These are phyloP conservation scores for Durio zibethinus DNA, from an alignment of 345 rosid species.

Conservation along the genomic window DNA sequence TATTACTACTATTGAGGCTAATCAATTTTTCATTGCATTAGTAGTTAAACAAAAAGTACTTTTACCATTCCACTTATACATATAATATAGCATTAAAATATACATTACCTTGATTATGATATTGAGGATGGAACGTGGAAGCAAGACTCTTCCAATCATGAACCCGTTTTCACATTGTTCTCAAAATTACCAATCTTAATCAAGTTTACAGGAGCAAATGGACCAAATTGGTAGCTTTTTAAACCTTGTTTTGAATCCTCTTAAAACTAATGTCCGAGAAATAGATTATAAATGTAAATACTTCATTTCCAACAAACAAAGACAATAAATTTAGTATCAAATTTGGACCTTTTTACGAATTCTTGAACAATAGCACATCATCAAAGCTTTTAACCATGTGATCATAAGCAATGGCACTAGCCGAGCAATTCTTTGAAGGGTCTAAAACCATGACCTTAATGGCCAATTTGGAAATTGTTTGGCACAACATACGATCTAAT, in stretches of 20 bases:
- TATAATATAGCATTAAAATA: neutral
- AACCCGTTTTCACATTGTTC: constrained; percentile 29
- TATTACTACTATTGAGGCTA: neutral
- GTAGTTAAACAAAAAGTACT: neutral
- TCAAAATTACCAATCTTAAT: constrained; percentile 25
- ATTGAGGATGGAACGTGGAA: constrained; percentile 53
- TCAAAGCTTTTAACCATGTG: constrained; percentile 91
- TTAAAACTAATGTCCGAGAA: constrained; percentile 54
- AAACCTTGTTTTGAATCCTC: constrained; percentile 34
- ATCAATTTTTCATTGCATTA: neutral
- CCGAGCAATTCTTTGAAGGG: constrained; percentile 80
- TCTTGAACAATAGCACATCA: constrained; percentile 62
- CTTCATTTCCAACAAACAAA: constrained; percentile 9
- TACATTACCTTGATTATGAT: constrained; percentile 89
- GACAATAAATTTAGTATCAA: neutral
- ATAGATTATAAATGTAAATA: constrained; percentile 17
- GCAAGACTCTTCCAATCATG: constrained; percentile 62
- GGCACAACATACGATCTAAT: constrained; percentile 96
- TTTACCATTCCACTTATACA: neutral
- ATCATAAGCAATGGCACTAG: constrained; percentile 62
- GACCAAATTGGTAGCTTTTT: constrained; percentile 66
- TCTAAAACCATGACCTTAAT: constrained; percentile 86
- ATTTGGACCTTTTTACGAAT: constrained; percentile 76
- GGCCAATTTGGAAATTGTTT: constrained; percentile 89
- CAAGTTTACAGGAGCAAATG: constrained; percentile 55